phyloP scores from a whole-genome alignment of 1,284 basidiomycete genomes.

The Athelia psychrophila region DNA sequence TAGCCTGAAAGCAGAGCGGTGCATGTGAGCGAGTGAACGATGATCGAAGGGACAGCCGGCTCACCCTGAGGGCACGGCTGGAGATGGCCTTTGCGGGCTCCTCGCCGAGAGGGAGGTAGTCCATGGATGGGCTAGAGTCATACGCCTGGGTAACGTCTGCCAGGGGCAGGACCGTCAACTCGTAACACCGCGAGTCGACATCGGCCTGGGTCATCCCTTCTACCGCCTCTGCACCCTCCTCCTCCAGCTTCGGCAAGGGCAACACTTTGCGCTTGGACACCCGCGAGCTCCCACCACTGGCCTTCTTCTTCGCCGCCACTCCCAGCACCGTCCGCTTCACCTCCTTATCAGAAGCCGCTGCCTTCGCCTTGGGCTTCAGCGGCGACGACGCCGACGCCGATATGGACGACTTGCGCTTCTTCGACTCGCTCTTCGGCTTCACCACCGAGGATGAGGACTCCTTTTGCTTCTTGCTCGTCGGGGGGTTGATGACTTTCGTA shows the following conservation, averaged over 20 bases:
- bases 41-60: slow-evolving; percentile 13
- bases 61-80: slow-evolving; percentile 37
- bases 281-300: slow-evolving; percentile 28
- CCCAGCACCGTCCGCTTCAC: slow-evolving; percentile 25
- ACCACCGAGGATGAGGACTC: slow-evolving; percentile 23
- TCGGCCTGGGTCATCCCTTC: slow-evolving; percentile 27
- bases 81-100: slow-evolving; percentile 19
- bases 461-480: slow-evolving; percentile 42
- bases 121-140: slow-evolving; percentile 19
- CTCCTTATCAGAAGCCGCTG: slow-evolving; percentile 27
- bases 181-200: slow-evolving; percentile 58
- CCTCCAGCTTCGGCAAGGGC: slow-evolving; percentile 40
- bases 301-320: slow-evolving; percentile 29
- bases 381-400: slow-evolving; percentile 12
- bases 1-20: slow-evolving; percentile 39
- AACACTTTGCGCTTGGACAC: slow-evolving; percentile 20
- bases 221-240: slow-evolving; percentile 31
- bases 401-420: slow-evolving; percentile 60
- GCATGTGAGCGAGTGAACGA: slow-evolving; percentile 6
- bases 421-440: slow-evolving; percentile 38
- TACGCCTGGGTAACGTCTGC: slow-evolving; percentile 62
- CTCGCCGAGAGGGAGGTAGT: slow-evolving; percentile 18
- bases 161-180: slow-evolving; percentile 59
- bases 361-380: slow-evolving; percentile 21
- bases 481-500: slow-evolving; percentile 44